Conservation (phyloP, 768 basidiomycete genomes). For the Lentinula edodes region DNA sequence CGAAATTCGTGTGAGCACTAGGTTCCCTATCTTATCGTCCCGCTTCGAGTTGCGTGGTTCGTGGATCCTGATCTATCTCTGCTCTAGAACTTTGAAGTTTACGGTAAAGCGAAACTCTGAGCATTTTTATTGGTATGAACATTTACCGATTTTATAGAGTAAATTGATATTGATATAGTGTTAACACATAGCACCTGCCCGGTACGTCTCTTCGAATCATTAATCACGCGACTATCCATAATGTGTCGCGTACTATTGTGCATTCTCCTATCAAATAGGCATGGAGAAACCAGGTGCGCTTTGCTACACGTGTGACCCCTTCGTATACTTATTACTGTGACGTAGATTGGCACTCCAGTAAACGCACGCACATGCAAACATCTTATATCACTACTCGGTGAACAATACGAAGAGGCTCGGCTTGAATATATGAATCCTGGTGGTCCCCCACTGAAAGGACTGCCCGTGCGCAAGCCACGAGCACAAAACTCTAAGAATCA, state of each 20-base stretch:
- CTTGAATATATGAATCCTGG: slow-evolving; percentile 35
- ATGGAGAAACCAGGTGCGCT: slow-evolving; percentile 26
- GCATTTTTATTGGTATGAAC: slow-evolving; percentile 35
- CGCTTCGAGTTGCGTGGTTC: not conserved
- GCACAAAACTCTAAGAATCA: not conserved
- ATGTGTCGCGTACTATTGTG: not conserved
- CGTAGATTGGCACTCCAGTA: slow-evolving; percentile 28
- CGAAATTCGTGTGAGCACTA: slow-evolving; percentile 26
- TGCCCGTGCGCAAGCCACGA: not conserved
- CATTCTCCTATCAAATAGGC: slow-evolving; percentile 13
- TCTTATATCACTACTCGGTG: slow-evolving; percentile 37
- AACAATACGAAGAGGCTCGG: slow-evolving; percentile 41
- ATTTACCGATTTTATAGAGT: not conserved
- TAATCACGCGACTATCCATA: not conserved
- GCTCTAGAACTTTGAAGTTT: slow-evolving; percentile 9
- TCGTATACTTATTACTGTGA: not conserved
- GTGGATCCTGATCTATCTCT: not conserved
- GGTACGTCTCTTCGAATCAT: slow-evolving; percentile 15
- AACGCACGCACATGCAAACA: slow-evolving; percentile 48
- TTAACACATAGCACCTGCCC: slow-evolving; percentile 23
- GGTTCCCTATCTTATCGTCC: not conserved
- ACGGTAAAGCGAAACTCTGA: slow-evolving; percentile 30
- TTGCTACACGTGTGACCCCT: not conserved
- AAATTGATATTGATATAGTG: not conserved
- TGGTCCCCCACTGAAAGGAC: slow-evolving; percentile 16